Base-by-base conservation (phyloP, 768 basidiomycete genomes). In the Fomitopsis serialis region DNA sequence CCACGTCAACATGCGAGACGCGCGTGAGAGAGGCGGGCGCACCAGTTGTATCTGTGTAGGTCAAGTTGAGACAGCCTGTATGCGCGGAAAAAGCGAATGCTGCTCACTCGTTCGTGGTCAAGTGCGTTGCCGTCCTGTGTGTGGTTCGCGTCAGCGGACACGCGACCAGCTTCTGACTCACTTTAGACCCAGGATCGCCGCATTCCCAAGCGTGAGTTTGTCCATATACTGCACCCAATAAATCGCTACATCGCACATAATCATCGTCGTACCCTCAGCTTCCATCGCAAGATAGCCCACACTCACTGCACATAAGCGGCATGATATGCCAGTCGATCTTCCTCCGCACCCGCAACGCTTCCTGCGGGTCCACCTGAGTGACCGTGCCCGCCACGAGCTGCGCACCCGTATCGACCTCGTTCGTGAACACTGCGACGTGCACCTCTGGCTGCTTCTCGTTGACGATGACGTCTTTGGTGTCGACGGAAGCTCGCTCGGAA, bases 211-310 rank as follows among this genome's bases (percentile, higher is more conserved):
- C 0, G 86, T 89, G 0, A 80, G 82, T 68, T 87, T 87, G 58
- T 88, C 87, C 82, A 87, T 87, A 54, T 82, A 87, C 62, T 88
- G 85, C n/a, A 89, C 76, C 78, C 86, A 82, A 53, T 58, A 52
- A 2, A 54, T 58, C 10, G 54, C 64, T 59, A 11, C 5, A 11
- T 47, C 19, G 24, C 29, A 61, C 52, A 54, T 51, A 45, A 57
- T 34, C 47, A 61, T 50, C 21, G 35, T 25, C 45, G n/a, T n/a
- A n/a, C n/a, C n/a, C n/a, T n/a, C n/a, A n/a, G n/a, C n/a, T n/a
- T n/a, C n/a, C n/a, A n/a, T n/a, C n/a, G n/a, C n/a, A n/a, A n/a
- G n/a, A n/a, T n/a, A n/a, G n/a, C n/a, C n/a, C 35, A 13, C n/a
- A 78, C 85, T 61, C 65, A 86, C 85, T 73, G 57, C 82, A 85